Percentiles rank a stretch among this genome's conserved stretches.
Evolutionary conservation across 768 basidiomycete genomes (phyloP).

Genomic region (Pilatotrama ljubarskyi): DNA sequence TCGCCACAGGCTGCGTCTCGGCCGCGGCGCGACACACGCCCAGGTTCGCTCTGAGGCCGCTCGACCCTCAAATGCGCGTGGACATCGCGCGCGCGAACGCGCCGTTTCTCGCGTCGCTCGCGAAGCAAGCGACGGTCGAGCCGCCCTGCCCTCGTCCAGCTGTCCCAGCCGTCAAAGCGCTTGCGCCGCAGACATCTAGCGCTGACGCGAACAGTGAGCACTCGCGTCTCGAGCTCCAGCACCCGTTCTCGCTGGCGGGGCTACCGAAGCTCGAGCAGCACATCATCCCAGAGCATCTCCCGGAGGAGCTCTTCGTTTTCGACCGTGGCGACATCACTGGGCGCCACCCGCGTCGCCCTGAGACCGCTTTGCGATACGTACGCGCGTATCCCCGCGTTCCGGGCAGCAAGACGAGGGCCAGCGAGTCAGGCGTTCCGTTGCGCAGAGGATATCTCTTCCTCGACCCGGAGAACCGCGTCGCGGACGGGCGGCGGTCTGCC

Average conservation of each 20-base stretch:
- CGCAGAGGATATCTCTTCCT: slow-evolving; percentile 44
- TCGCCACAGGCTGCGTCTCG: too few relatives aligned
- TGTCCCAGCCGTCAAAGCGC: too few relatives aligned
- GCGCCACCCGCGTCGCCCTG: not conserved
- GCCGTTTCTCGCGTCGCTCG: not conserved
- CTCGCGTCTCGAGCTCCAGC: not conserved
- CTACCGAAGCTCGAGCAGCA: slow-evolving; percentile 29
- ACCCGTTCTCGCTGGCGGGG: slow-evolving; percentile 15
- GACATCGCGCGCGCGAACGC: not conserved
- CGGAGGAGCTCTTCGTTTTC: slow-evolving; percentile 29
- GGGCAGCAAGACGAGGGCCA: not conserved
- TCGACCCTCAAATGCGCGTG: not conserved
- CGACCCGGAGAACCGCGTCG: slow-evolving; percentile 37
- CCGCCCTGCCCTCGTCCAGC: not conserved
- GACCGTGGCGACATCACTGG: slow-evolving; percentile 15
- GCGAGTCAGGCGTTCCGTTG: not conserved
- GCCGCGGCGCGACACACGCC: not conserved
- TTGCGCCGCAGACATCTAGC: not conserved
- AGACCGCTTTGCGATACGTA: slow-evolving; percentile 17
- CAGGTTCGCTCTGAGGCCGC: not conserved
- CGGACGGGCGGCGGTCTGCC: slow-evolving; percentile 53
- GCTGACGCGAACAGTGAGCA: not conserved
- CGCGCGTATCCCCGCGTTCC: slow-evolving; percentile 19
- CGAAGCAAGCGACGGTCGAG: not conserved
- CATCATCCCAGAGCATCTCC: slow-evolving; percentile 24